Evolutionary conservation across 768 basidiomycete species (phyloP).

Genomic region (Collybia mongolica): DNA sequence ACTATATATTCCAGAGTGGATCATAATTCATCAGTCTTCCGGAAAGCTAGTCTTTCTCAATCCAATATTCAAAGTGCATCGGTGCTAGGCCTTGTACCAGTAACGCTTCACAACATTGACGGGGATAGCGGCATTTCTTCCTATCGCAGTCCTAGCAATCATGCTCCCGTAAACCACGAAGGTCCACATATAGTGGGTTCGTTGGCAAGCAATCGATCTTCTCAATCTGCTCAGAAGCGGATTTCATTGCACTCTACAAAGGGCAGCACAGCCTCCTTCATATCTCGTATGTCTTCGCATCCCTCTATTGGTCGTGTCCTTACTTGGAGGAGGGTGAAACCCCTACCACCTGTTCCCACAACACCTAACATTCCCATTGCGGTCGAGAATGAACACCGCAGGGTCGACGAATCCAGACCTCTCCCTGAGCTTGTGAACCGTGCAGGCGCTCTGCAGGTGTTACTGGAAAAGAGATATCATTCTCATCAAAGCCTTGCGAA

Average conservation of each 20-base stretch:
- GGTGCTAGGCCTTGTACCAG: conserved; percentile 30
- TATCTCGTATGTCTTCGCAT: conserved; percentile 45
- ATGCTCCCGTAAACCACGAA: neutral
- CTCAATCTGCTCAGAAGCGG: conserved; percentile 12
- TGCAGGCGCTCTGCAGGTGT: conserved; percentile 43
- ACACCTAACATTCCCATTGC: conserved; percentile 45
- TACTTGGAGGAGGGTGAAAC: conserved; percentile 46
- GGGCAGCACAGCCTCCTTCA: conserved; percentile 49
- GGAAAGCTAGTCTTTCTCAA: conserved; percentile 23
- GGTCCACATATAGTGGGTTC: too few relatives aligned
- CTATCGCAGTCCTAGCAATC: neutral
- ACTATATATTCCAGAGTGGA: conserved; percentile 34
- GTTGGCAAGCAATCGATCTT: too few relatives aligned
- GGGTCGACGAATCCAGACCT: conserved; percentile 44
- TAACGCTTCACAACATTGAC: conserved; percentile 24
- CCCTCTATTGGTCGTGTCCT: conserved; percentile 35
- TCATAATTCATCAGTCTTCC: conserved; percentile 19
- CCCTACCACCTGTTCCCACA: conserved; percentile 58
- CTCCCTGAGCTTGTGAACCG: conserved; percentile 54
- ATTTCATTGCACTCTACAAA: conserved; percentile 45
- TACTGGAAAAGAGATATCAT: conserved; percentile 53
- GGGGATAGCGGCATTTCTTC: neutral
- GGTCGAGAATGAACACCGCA: conserved; percentile 38
- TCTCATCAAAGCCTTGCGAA: conserved; percentile 45
- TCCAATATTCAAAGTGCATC: conserved; percentile 13